Evolutionary conservation across 345 rosid species (phyloP).

Genomic region (Salix suchowensis): DNA sequence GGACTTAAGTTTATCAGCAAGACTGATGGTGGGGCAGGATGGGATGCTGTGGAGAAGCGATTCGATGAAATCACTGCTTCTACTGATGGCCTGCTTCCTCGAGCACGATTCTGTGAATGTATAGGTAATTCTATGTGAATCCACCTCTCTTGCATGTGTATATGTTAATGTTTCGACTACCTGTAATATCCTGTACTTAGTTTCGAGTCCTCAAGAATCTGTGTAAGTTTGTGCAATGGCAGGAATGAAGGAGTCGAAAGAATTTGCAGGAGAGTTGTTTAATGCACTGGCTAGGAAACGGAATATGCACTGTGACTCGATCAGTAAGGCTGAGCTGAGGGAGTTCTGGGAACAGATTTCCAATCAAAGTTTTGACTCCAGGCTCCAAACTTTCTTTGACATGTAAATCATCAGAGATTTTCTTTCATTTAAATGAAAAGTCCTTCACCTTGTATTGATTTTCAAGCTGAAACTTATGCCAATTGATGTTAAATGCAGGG

Average conservation of each 20-base stretch:
- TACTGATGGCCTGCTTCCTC: slow-evolving; percentile 39
- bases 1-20: slow-evolving; percentile 78
- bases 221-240: not conserved
- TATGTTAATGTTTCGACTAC: not conserved
- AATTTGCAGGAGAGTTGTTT: slow-evolving; percentile 64
- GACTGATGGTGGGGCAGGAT: slow-evolving; percentile 59
- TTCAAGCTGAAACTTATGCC: not conserved
- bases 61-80: slow-evolving; percentile 56
- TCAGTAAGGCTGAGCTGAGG: slow-evolving; percentile 40
- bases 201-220: not conserved
- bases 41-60: slow-evolving; percentile 63
- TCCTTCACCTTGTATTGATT: not conserved
- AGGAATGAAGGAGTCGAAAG: slow-evolving; percentile 77
- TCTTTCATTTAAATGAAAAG: not conserved
- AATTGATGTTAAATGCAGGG: slow-evolving; percentile 42
- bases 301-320: slow-evolving; percentile 46
- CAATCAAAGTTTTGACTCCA: slow-evolving; percentile 66
- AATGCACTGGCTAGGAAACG: slow-evolving; percentile 59
- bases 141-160: not conserved
- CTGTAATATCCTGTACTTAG: not conserved
- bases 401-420: slow-evolving; percentile 31
- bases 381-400: slow-evolving; percentile 75
- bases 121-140: slow-evolving; percentile 34
- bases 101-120: slow-evolving; percentile 57
- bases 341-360: slow-evolving; percentile 81